Evolutionary conservation across 106 monocot genomes (phyloP).

Genomic region (Acanthochlamys bracteata): DNA sequence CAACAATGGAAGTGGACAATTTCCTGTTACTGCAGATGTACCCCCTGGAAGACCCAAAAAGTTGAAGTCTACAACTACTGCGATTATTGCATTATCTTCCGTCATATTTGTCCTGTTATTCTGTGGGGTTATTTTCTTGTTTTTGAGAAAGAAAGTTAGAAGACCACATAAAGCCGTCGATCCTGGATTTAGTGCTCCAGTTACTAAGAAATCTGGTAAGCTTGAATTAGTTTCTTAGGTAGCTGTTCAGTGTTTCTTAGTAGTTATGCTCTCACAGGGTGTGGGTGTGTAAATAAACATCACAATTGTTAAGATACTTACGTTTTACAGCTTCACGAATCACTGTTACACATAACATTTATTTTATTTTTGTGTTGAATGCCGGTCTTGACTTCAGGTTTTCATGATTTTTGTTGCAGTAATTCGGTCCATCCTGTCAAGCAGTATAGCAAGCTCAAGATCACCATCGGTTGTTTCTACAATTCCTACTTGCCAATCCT

Average conservation of each 20-base stretch:
- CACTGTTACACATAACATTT: too few relatives aligned
- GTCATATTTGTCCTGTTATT: slow-evolving; percentile 36
- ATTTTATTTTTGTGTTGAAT: neutral
- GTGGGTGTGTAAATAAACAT: too few relatives aligned
- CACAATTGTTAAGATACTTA: too few relatives aligned
- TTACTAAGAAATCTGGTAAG: slow-evolving; percentile 62
- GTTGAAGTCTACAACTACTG: slow-evolving; percentile 57
- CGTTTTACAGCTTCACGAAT: too few relatives aligned
- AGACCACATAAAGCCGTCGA: slow-evolving; percentile 15
- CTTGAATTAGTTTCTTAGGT: neutral
- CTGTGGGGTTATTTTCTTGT: slow-evolving; percentile 20
- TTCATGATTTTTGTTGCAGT: slow-evolving; percentile 16
- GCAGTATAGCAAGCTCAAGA: slow-evolving; percentile 41
- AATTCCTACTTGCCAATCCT: slow-evolving; percentile 45
- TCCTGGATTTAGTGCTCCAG: slow-evolving; percentile 29
- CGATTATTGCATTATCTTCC: slow-evolving; percentile 42
- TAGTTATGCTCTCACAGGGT: too few relatives aligned
- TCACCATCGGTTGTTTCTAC: slow-evolving; percentile 28
- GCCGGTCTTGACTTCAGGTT: neutral
- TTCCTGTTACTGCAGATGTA: slow-evolving; percentile 63
- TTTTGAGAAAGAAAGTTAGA: slow-evolving; percentile 30
- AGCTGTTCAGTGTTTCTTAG: too few relatives aligned
- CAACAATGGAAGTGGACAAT: slow-evolving; percentile 24
- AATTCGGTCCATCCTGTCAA: slow-evolving; percentile 41
- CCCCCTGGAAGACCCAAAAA: slow-evolving; percentile 30